Evolutionary conservation across 2,329 filamentous ascomycete species (phyloP), one percentile per base, ranked within the genome.

Genomic region (Diaporthe aspalathi): DNA sequence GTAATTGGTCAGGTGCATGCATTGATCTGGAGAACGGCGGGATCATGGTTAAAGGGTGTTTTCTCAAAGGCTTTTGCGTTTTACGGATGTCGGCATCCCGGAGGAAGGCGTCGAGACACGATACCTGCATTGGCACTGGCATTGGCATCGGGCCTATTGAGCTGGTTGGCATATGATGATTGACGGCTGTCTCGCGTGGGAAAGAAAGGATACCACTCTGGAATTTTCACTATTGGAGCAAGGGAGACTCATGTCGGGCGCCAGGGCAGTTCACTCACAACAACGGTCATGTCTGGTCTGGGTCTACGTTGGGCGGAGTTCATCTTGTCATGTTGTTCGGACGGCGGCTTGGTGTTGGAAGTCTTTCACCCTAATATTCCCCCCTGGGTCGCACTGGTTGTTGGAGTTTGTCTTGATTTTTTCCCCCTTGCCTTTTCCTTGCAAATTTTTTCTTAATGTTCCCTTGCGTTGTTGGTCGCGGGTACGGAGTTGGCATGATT

Each of bases 81-180:
- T 73, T 70, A 47, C 60, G 68, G 63, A 56, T 69, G 71, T 62
- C 54, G 68, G 68, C 63, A 70, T 73, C 71, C 67, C 49, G 54
- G 71, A 50, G 70, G 43, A 71, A 67, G 72, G 72, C 72, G 70
- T 73, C 70, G 52, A 72, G 50, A 72, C 72, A 73, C 69, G 71
- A 71, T 73, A 73, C 70, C 72, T 72, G 72, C 72, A 73, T 73
- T 50, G 72, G 72, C 71, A 71, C 67, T 56, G 71, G 70, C 68
- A 72, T 72, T 72, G 70, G 69, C 68, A 70, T 71, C 40, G 63
- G 71, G 68, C 71, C 63, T 67, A 65, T 63, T 53, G 68, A 65
- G 53, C 56, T 69, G 70, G 56, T 53, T 65, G 57, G 67, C 66
- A 68, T 68, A 57, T 56, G 53, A 60, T 68, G 66, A 70, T 49